These are phyloP conservation scores for Penicillium vulpinum DNA, from an alignment of 2,329 filamentous ascomycete genomes.

Conservation along the genomic window DNA sequence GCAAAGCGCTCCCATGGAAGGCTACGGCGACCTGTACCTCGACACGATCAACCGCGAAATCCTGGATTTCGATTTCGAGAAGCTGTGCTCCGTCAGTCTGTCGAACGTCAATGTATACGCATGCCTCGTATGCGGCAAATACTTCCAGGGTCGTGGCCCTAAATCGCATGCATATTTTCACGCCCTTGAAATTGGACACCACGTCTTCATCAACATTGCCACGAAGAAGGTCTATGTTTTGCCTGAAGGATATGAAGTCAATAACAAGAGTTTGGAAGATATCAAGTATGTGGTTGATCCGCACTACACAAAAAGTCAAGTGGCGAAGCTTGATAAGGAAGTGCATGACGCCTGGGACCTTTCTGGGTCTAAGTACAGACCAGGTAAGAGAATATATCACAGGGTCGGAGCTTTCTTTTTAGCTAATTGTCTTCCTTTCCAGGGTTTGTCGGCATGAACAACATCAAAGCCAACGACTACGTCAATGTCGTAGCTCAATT, in stretches of 20 bases:
- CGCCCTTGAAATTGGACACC: slow-evolving; percentile 89
- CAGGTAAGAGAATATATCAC: slow-evolving; percentile 49
- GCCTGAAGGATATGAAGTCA: slow-evolving; percentile 95
- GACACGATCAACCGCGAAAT: slow-evolving; percentile 93
- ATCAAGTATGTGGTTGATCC: slow-evolving; percentile 98
- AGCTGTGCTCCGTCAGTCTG: slow-evolving; percentile 91
- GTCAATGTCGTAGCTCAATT: slow-evolving; percentile 93
- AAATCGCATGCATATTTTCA: slow-evolving; percentile 98
- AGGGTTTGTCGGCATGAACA: slow-evolving; percentile 97
- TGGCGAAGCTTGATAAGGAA: slow-evolving; percentile 72
- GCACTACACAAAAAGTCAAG: slow-evolving; percentile 75
- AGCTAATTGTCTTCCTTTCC: background rate
- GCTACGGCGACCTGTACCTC: slow-evolving; percentile 94
- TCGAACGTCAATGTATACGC: slow-evolving; percentile 99
- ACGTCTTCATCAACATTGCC: slow-evolving; percentile 98
- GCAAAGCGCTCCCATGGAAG: slow-evolving; percentile 76
- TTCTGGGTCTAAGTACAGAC: slow-evolving; percentile 79
- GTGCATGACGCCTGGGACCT: slow-evolving; percentile 69
- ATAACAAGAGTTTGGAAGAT: slow-evolving; percentile 90
- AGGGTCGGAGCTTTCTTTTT: background rate
- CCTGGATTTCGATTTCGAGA: slow-evolving; percentile 98
- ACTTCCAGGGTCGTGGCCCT: slow-evolving; percentile 89
- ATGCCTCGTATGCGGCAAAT: slow-evolving; percentile 95
- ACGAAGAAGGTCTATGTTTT: slow-evolving; percentile 54
- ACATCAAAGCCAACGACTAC: slow-evolving; percentile 99